Conservation (phyloP, 2,329 filamentous ascomycete species). For the Conoideocrella luteorostrata region DNA sequence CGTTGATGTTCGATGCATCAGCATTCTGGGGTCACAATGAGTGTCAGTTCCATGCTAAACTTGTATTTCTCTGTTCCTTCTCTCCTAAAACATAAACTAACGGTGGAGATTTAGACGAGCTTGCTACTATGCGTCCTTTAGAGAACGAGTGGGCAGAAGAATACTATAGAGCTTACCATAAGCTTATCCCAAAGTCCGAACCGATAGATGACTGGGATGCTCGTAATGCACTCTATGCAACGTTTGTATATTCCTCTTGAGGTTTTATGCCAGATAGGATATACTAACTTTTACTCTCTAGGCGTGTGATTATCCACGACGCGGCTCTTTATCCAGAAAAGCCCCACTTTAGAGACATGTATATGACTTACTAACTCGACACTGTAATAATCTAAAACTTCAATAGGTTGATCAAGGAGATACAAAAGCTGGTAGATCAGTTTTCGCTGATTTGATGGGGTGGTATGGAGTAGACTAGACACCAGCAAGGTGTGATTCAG, state of each 20-base stretch:
- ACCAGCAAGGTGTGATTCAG: no score
- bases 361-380: no score
- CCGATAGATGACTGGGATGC: neutral
- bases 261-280: neutral
- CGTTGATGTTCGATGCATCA: slow-evolving; percentile 33
- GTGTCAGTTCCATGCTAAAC: slow-evolving; percentile 17
- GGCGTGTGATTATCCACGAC: neutral
- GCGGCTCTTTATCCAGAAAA: neutral
- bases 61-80: neutral
- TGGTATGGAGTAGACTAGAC: no score
- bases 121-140: neutral
- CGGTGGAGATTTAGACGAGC: neutral
- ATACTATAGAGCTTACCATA: neutral
- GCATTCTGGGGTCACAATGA: slow-evolving; percentile 37
- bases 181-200: neutral
- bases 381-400: no score
- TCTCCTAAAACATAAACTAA: no score
- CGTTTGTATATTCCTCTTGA: neutral
- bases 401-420: no score
- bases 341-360: slow-evolving; percentile 18
- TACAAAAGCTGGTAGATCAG: no score
- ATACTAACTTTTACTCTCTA: neutral
- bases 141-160: neutral
- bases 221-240: neutral
- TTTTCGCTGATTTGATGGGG: no score